These are phyloP conservation scores for Aureobasidium sp. DNA, from an alignment of 2,329 filamentous ascomycete species.

Conservation along the genomic window DNA sequence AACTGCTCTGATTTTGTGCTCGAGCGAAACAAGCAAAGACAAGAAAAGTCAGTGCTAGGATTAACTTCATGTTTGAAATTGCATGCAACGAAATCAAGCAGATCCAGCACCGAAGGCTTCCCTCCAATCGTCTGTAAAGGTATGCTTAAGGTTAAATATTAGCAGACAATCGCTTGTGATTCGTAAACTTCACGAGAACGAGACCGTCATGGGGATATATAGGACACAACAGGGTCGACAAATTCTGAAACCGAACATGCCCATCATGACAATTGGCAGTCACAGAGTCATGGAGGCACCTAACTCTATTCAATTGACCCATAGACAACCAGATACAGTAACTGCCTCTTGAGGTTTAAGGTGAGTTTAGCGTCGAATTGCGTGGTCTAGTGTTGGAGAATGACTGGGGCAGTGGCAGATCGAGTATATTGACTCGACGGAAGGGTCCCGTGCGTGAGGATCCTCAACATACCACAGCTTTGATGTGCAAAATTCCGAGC, in stretches of 20 bases:
- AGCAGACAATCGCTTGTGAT: neutral
- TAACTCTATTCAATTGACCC: neutral
- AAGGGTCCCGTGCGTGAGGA: conserved; percentile 1
- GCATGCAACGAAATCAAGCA: neutral
- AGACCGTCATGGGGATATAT: neutral
- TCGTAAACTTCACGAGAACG: neutral
- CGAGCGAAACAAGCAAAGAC: conserved; percentile 10
- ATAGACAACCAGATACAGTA: neutral
- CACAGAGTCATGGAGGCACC: neutral
- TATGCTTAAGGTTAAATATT: neutral
- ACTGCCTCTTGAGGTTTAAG: neutral
- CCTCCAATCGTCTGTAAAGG: neutral
- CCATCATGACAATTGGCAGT: conserved; percentile 3
- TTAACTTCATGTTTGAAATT: neutral
- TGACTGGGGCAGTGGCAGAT: neutral
- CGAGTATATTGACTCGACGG: neutral
- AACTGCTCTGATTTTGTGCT: neutral
- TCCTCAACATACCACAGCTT: neutral
- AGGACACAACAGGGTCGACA: neutral
- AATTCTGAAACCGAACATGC: neutral
- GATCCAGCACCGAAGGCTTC: neutral
- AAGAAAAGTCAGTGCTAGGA: neutral
- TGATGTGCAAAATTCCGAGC: neutral
- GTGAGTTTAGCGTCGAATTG: neutral
- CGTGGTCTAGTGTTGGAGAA: neutral